Evolutionary conservation across 345 rosid genomes (phyloP).

Genomic region (Microthlaspi erraticum): DNA sequence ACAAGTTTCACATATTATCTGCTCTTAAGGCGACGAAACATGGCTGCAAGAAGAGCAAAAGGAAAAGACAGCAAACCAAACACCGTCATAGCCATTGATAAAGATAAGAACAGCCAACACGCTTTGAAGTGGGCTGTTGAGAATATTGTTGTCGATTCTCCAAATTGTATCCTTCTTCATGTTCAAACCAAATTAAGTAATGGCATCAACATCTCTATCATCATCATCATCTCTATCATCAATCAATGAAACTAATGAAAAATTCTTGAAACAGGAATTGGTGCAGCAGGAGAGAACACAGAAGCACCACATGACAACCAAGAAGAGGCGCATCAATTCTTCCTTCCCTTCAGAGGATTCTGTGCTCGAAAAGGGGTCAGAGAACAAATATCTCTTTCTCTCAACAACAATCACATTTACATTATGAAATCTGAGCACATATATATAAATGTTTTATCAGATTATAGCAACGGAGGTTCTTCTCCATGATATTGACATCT

Average conservation of each 20-base stretch:
- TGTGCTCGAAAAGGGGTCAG: constrained; percentile 81
- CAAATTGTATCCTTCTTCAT: constrained; percentile 73
- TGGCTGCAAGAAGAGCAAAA: constrained; percentile 37
- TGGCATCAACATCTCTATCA: constrained; percentile 7
- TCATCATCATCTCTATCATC: constrained; percentile 3
- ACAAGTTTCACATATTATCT: constrained; percentile 20
- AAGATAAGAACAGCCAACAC: constrained; percentile 79
- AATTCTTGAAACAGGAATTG: constrained; percentile 37
- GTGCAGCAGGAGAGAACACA: constrained; percentile 39
- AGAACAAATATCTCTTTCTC: constrained; percentile 23
- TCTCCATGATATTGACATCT: constrained; percentile 60
- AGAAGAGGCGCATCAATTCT: constrained; percentile 57
- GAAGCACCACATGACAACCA: constrained; percentile 55
- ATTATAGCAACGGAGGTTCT: constrained; percentile 61
- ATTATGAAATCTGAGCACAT: not conserved
- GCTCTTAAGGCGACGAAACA: constrained; percentile 9
- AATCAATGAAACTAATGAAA: constrained; percentile 19
- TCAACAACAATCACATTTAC: constrained; percentile 5
- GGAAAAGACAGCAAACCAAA: constrained; percentile 47
- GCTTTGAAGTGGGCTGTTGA: constrained; percentile 87
- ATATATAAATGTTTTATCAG: constrained; percentile 43
- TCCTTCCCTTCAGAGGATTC: constrained; percentile 70
- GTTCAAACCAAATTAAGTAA: constrained; percentile 49
- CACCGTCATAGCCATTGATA: constrained; percentile 70
- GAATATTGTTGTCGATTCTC: constrained; percentile 62